Percentiles rank a stretch among this genome's conserved stretches.
phyloP scores from a whole-genome alignment of 2,329 filamentous ascomycete species.

The Paecilomyces variotii region DNA sequence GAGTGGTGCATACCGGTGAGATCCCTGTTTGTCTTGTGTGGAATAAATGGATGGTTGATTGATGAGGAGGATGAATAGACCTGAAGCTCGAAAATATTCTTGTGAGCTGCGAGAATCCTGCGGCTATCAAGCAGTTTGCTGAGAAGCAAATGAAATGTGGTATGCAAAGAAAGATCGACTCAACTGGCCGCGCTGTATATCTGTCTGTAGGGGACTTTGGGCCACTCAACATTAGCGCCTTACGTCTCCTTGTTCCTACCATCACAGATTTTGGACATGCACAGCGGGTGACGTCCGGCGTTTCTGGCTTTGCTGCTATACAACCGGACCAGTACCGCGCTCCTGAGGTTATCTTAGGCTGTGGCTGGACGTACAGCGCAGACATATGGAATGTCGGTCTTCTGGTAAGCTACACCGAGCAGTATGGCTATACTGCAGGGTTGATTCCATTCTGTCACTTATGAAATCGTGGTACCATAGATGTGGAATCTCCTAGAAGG shows the following conservation, averaged over 20 bases:
- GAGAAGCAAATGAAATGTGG: slow-evolving; percentile 3
- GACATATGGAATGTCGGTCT: background rate
- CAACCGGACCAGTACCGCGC: background rate
- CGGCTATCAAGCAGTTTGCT: slow-evolving; percentile 6
- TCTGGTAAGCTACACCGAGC: background rate
- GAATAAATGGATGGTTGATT: slow-evolving; percentile 4
- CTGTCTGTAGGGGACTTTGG: slow-evolving; percentile 22
- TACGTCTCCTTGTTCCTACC: slow-evolving; percentile 15
- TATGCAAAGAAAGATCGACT: slow-evolving; percentile 16
- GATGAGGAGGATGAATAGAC: slow-evolving; percentile 14
- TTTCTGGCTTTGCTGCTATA: slow-evolving; percentile 14
- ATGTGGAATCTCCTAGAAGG: slow-evolving; percentile 26
- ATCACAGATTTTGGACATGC: slow-evolving; percentile 26
- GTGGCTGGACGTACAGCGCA: background rate
- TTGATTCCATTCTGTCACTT: background rate
- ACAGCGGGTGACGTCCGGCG: slow-evolving; percentile 11
- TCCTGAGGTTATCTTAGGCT: background rate
- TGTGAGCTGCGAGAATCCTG: slow-evolving; percentile 19
- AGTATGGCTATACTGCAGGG: too few species aligned
- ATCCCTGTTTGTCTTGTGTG: slow-evolving; percentile 2
- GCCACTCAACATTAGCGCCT: slow-evolving; percentile 6
- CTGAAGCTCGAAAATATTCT: slow-evolving; percentile 37
- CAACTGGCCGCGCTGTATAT: slow-evolving; percentile 19
- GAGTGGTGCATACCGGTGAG: slow-evolving; percentile 31
- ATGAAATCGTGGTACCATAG: background rate